A percentile compares a stretch with the other conserved stretches of the same genome.
Conservation (phyloP, 768 basidiomycete species). For the Kwoniella sp. region DNA sequence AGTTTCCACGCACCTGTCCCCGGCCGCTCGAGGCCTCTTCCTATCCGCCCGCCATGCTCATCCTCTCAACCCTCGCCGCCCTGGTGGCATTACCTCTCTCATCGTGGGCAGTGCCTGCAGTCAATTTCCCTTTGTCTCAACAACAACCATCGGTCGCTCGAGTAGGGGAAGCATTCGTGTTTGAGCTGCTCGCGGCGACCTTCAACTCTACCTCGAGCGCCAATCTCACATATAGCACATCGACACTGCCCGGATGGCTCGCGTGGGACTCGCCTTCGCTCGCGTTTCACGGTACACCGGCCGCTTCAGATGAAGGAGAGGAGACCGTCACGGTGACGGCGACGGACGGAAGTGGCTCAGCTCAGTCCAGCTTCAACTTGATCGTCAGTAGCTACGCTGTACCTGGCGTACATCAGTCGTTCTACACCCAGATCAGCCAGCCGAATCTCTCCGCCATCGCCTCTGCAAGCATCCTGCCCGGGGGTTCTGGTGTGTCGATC, state of each 20-base stretch:
- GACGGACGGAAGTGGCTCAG: constrained; percentile 58
- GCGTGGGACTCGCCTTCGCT: constrained; percentile 66
- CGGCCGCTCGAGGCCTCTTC: constrained; percentile 14
- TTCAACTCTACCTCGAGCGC: constrained; percentile 59
- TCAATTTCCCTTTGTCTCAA: constrained; percentile 66
- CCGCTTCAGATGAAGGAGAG: constrained; percentile 66
- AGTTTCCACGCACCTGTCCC: background rate
- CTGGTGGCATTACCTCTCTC: constrained; percentile 23
- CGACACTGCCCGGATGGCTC: constrained; percentile 73
- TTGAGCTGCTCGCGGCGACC: constrained; percentile 69
- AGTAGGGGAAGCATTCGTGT: constrained; percentile 66
- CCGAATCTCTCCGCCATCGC: constrained; percentile 59
- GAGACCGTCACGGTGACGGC: constrained; percentile 68
- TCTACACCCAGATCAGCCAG: constrained; percentile 74
- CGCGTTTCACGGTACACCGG: constrained; percentile 73
- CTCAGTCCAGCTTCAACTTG: constrained; percentile 37
- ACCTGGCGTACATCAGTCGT: constrained; percentile 64
- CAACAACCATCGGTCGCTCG: constrained; percentile 83
- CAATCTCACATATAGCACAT: constrained; percentile 63
- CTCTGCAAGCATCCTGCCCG: constrained; percentile 47
- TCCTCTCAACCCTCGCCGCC: constrained; percentile 29
- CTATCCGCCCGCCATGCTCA: constrained; percentile 16
- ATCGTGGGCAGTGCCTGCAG: constrained; percentile 41
- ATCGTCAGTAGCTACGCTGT: constrained; percentile 59
- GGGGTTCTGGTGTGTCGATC: constrained; percentile 64